phyloP scores from a whole-genome alignment of 2,329 filamentous ascomycete species.

The Trichoderma brevicompactum region DNA sequence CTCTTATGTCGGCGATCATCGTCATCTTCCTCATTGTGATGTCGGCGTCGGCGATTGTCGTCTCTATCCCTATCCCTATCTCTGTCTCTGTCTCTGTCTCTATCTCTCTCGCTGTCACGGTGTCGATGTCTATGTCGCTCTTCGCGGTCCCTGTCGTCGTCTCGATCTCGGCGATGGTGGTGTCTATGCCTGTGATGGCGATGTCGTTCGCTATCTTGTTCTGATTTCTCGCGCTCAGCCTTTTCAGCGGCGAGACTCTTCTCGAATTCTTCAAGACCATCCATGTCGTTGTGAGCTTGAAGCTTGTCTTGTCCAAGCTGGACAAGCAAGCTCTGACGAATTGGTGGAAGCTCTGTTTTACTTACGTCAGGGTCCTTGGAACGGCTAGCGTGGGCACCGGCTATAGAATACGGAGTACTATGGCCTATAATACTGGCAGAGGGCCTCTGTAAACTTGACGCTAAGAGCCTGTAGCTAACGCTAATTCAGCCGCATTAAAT shows the following conservation, averaged over 20 bases:
- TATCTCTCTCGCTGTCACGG: conserved; percentile 32
- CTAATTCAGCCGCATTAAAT: too few species aligned
- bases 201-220: conserved; percentile 51
- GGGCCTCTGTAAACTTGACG: neutral
- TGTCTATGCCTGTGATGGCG: conserved; percentile 50
- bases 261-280: conserved; percentile 74
- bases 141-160: conserved; percentile 45
- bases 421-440: too few species aligned
- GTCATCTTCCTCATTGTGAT: conserved; percentile 47
- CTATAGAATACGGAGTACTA: too few species aligned
- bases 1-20: conserved; percentile 67
- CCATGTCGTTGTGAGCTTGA: conserved; percentile 43
- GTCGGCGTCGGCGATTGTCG: conserved; percentile 40
- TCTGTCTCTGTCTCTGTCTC: conserved; percentile 34
- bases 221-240: conserved; percentile 53
- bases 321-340: conserved; percentile 6
- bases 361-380: conserved; percentile 14
- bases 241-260: conserved; percentile 72
- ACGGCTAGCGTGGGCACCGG: neutral
- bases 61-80: conserved; percentile 40
- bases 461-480: neutral
- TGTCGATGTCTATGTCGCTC: conserved; percentile 37
- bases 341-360: neutral
- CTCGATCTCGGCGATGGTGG: conserved; percentile 52
- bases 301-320: neutral